Evolutionary conservation across 495 filamentous ascomycete genomes (phyloP).

Genomic region (Pseudotulostoma volvatum): DNA sequence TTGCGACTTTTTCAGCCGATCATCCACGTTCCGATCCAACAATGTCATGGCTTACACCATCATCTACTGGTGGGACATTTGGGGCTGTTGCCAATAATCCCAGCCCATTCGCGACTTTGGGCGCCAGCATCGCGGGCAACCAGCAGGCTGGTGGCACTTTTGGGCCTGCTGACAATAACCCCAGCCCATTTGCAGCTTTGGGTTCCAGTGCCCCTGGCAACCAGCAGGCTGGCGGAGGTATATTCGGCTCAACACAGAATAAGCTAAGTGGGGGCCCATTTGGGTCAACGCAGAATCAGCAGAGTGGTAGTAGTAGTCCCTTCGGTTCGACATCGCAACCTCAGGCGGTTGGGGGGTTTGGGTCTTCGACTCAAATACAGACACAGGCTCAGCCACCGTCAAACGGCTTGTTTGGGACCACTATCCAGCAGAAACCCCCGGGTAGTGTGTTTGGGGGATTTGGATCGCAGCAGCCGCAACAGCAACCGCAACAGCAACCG

Average conservation of each 20-base stretch:
- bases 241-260: constrained; percentile 17
- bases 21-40: too few species aligned
- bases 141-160: neutral
- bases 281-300: constrained; percentile 8
- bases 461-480: constrained; percentile 14
- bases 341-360: constrained; percentile 1
- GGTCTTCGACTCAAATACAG: constrained; percentile 2
- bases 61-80: neutral
- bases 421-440: constrained; percentile 19
- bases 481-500: constrained; percentile 8
- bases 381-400: constrained; percentile 3
- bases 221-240: constrained; percentile 9
- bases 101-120: constrained; percentile 1
- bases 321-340: neutral
- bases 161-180: neutral
- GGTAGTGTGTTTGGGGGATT: constrained; percentile 14
- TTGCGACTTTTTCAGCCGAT: too few species aligned
- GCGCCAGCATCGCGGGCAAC: neutral
- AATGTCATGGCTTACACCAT: neutral
- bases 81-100: too few species aligned
- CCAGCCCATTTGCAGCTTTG: neutral
- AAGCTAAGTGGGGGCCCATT: constrained; percentile 22
- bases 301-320: neutral
- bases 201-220: constrained; percentile 7
- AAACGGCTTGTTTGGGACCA: constrained; percentile 6